Base-by-base conservation (phyloP, 2,329 filamentous ascomycete species). In the Grosmannia huntii region DNA sequence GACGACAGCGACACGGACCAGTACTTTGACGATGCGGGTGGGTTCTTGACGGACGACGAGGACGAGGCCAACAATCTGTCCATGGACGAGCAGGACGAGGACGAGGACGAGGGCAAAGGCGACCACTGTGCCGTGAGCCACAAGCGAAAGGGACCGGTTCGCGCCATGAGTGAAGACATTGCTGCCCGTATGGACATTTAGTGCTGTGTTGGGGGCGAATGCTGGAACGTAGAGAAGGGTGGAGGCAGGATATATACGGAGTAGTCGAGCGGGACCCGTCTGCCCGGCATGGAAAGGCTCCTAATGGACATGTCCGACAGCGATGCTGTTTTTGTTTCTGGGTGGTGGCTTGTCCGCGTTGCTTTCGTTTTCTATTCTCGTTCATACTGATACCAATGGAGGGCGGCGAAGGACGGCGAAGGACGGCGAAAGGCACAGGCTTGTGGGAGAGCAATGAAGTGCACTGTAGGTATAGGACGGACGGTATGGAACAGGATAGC, bases 101-200 rank as follows among this genome's bases (percentile, higher is more conserved):
- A 68, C 23, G 68, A 66, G 4, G 64, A 28, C 28, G 28, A 28
- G 28, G 68, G 70, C n/a, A 66, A 64, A 7, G 72, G 71, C 16
- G 68, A 75, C 12, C 73, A 76, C 53, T 70, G 71, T 19, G 73
- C 73, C 23, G 71, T 72, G 51, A 71, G 70, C 11, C 69, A 69
- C 57, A 66, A 66, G 66, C 51, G 72, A 60, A 72, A 70, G 59
- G 71, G 72, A 50, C 72, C 73, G 9, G 73, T 81, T 51, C 75
- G 82, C 48, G 76, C 78, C 33, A 76, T 84, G 68, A 85, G 81
- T 63, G 82, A 85, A 68, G 83, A 86, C 61, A 75, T 85, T 53
- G 81, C 80, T 33, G 76, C 76, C 4, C 73, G 75, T 23, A 85
- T 86, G 81, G 83, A 85, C 65, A 78, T 85, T 64, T 82, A 76